Conservation (phyloP, 495 filamentous ascomycete species). For the Tuber microsphaerosporum region DNA sequence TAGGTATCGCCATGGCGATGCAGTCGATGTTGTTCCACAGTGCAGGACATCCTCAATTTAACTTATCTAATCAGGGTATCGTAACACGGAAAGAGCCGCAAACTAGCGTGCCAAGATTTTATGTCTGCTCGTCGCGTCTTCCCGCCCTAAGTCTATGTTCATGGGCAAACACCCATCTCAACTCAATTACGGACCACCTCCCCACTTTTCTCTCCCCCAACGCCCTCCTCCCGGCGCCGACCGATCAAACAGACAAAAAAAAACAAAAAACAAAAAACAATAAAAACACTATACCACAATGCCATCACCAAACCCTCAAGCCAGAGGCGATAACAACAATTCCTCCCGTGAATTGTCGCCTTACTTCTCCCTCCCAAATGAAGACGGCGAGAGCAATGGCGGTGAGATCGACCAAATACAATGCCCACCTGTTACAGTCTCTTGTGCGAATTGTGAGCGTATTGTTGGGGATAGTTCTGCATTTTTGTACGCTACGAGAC, state of each 20-base stretch:
- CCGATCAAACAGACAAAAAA: background rate
- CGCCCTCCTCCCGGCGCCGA: conserved; percentile 10
- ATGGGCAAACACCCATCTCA: background rate
- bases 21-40: background rate
- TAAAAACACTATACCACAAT: background rate
- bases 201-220: background rate
- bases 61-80: background rate
- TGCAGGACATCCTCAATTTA: background rate
- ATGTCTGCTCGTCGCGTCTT: background rate
- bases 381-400: conserved; percentile 26
- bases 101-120: background rate
- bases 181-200: conserved; percentile 9
- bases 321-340: background rate
- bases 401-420: conserved; percentile 11
- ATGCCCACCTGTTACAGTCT: conserved; percentile 27
- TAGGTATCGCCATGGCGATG: background rate
- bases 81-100: background rate
- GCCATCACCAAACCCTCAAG: background rate
- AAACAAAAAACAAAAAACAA: background rate
- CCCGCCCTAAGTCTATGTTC: background rate
- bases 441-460: conserved; percentile 36
- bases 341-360: conserved; percentile 21
- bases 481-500: conserved; percentile 30
- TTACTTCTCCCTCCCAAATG: conserved; percentile 32
- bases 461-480: conserved; percentile 35